phyloP scores from a whole-genome alignment of 2,329 filamentous ascomycete species.

The Calonectria leucothoes region DNA sequence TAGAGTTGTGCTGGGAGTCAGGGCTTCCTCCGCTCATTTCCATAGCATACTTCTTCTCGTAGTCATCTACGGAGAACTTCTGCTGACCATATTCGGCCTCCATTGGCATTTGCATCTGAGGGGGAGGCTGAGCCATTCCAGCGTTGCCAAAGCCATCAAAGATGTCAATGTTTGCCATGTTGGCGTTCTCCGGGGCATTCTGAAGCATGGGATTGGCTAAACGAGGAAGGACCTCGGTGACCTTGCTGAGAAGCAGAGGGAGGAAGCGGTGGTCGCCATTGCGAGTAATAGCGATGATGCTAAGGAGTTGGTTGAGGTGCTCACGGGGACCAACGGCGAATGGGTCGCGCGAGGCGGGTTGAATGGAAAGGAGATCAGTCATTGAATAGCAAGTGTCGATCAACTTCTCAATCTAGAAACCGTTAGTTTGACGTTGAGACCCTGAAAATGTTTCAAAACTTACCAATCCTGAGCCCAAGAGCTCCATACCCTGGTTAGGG shows the following conservation, averaged over 20 bases:
- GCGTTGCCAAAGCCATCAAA: slow-evolving; percentile 75
- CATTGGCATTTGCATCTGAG: slow-evolving; percentile 55
- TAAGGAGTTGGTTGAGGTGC: slow-evolving; percentile 76
- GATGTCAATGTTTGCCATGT: slow-evolving; percentile 68
- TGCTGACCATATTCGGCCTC: slow-evolving; percentile 60
- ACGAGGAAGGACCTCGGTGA: slow-evolving; percentile 76
- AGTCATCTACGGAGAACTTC: slow-evolving; percentile 58
- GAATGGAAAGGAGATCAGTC: slow-evolving; percentile 77
- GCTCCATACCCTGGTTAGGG: slow-evolving; percentile 77
- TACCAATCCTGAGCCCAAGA: slow-evolving; percentile 80
- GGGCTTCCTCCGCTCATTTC: slow-evolving; percentile 50
- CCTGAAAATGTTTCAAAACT: slow-evolving; percentile 43
- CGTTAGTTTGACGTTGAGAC: slow-evolving; percentile 19
- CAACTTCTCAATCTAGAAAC: slow-evolving; percentile 77
- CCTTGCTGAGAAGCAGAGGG: slow-evolving; percentile 80
- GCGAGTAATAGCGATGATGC: slow-evolving; percentile 76
- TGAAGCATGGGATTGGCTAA: slow-evolving; percentile 71
- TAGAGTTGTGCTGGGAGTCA: slow-evolving; percentile 46
- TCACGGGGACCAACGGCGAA: slow-evolving; percentile 78
- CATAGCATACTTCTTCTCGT: slow-evolving; percentile 52
- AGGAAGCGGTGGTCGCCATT: slow-evolving; percentile 81
- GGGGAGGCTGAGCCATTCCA: slow-evolving; percentile 67
- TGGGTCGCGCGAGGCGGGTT: slow-evolving; percentile 68
- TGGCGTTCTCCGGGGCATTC: slow-evolving; percentile 65
- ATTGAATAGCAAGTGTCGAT: slow-evolving; percentile 81